Conservation (phyloP, 208 protist genomes). For the Leishmania gerbilli region DNA sequence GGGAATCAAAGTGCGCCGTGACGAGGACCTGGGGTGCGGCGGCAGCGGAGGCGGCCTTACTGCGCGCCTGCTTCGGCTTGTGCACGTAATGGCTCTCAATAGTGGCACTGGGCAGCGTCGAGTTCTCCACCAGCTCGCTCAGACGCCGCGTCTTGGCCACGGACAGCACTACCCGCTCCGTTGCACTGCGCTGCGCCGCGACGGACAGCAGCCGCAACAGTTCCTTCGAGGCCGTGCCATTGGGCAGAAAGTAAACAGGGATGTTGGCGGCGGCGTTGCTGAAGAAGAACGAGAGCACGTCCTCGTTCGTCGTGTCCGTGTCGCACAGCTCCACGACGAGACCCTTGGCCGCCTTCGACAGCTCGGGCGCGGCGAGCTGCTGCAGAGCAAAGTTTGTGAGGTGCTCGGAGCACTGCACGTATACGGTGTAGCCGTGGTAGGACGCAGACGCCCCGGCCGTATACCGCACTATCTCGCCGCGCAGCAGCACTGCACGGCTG, state of each 20-base stretch:
- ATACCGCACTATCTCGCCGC: constrained; percentile 51
- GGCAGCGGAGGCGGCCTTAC: constrained; percentile 6
- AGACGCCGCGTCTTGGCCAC: constrained; percentile 36
- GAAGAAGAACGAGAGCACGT: constrained; percentile 45
- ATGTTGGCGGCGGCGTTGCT: constrained; percentile 20
- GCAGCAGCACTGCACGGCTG: constrained; percentile 55
- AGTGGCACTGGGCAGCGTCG: constrained; percentile 36
- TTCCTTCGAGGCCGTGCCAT: constrained; percentile 23
- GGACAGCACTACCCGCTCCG: constrained; percentile 52
- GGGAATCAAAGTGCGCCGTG: constrained; percentile 69
- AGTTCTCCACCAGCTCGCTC: constrained; percentile 37
- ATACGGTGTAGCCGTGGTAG: constrained; percentile 57
- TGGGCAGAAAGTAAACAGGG: constrained; percentile 65
- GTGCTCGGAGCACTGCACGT: constrained; percentile 50
- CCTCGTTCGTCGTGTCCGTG: constrained; percentile 54
- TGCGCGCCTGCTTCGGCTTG: constrained; percentile 34
- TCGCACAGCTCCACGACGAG: constrained; percentile 57
- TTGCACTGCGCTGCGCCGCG: constrained; percentile 10
- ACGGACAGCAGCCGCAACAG: constrained; percentile 18
- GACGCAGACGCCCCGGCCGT: constrained; percentile 6
- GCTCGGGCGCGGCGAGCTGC: constrained; percentile 31
- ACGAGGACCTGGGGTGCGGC: constrained; percentile 54
- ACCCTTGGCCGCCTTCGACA: constrained; percentile 32
- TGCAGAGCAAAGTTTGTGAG: constrained; percentile 41
- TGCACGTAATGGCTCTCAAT: constrained; percentile 41